Evolutionary conservation across 805 yeast species (phyloP).

Genomic region (Tanozyma kutaoensis): DNA sequence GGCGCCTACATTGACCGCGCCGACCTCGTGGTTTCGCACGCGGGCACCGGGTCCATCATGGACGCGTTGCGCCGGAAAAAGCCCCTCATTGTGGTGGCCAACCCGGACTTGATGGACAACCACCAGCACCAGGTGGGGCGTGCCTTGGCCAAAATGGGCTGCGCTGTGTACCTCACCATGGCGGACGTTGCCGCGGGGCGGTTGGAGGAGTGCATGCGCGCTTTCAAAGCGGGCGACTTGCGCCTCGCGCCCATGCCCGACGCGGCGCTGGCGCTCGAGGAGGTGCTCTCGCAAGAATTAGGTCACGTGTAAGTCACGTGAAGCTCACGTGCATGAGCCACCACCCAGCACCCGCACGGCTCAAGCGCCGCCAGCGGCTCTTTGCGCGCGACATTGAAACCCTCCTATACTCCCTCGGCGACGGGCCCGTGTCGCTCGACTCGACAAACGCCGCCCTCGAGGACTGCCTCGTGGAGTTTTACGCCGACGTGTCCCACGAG

Average conservation of each 20-base stretch:
- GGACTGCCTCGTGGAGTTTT: conserved; percentile 23
- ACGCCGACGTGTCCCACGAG: conserved; percentile 21
- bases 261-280: conserved; percentile 2
- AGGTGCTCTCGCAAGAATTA: background rate
- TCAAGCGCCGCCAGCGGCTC: conserved; percentile 16
- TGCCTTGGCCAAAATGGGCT: conserved; percentile 4
- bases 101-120: conserved; percentile 41
- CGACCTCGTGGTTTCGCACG: conserved; percentile 72
- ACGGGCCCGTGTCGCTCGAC: conserved; percentile 25
- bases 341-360: conserved; percentile 1
- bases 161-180: conserved; percentile 2
- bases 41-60: conserved; percentile 82
- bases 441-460: conserved; percentile 24
- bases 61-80: conserved; percentile 51
- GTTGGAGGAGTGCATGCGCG: conserved; percentile 1
- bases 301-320: background rate
- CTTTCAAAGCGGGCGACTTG: conserved; percentile 3
- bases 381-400: conserved; percentile 29
- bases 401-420: conserved; percentile 27
- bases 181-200: conserved; percentile 2
- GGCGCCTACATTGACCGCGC: conserved; percentile 25
- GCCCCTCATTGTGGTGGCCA: conserved; percentile 58
- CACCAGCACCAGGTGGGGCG: conserved; percentile 8
- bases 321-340: background rate
- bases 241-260: conserved; percentile 2